phyloP scores from a whole-genome alignment of 1,139 yeast species.

The Yamadazyma epiphylla region DNA sequence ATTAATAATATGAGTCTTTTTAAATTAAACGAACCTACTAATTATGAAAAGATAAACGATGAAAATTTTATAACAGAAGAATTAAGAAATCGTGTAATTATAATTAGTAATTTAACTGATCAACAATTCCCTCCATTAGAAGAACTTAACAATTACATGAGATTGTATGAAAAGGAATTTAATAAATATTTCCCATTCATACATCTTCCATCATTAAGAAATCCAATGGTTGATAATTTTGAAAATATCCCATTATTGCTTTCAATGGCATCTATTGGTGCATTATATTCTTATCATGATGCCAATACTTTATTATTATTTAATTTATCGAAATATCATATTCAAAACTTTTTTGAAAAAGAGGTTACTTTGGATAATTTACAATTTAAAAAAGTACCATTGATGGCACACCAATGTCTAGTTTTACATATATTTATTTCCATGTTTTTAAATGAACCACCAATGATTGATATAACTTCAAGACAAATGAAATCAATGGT shows the following conservation, averaged over 20 bases:
- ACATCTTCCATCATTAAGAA: constrained; percentile 65
- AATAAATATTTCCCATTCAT: constrained; percentile 80
- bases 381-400: constrained; percentile 64
- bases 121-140: constrained; percentile 67
- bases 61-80: constrained; percentile 30
- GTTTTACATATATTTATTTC: constrained; percentile 79
- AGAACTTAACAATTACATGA: constrained; percentile 71
- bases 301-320: constrained; percentile 71
- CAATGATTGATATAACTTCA: constrained; percentile 69
- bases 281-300: constrained; percentile 79
- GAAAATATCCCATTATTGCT: constrained; percentile 76
- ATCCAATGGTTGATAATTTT: constrained; percentile 47
- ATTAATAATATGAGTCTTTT: neutral
- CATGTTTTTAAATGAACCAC: constrained; percentile 72
- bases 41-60: neutral
- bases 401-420: constrained; percentile 86
- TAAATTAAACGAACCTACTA: neutral
- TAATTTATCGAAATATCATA: constrained; percentile 73
- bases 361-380: constrained; percentile 42
- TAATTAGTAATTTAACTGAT: constrained; percentile 44
- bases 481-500: constrained; percentile 77
- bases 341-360: constrained; percentile 71
- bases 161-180: constrained; percentile 69
- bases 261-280: constrained; percentile 87
- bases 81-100: constrained; percentile 51